Evolutionary conservation across 78 protist genomes (phyloP).

Genomic region (Monocercomonoides exilis): DNA sequence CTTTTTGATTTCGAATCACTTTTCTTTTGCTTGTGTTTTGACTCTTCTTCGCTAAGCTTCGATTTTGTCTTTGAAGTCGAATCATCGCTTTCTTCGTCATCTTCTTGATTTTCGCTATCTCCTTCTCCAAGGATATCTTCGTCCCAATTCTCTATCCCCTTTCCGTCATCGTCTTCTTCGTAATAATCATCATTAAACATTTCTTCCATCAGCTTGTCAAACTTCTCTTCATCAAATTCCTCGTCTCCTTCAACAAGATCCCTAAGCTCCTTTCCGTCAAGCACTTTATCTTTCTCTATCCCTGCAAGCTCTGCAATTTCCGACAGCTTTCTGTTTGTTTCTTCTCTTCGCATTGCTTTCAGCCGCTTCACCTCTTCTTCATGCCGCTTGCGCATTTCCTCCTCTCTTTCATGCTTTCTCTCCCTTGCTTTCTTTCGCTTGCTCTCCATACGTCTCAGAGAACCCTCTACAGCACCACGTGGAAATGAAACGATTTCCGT

Average conservation of each 20-base stretch:
- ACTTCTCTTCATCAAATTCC: neutral
- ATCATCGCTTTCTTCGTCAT: neutral
- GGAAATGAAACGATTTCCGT: neutral
- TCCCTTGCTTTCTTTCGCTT: neutral
- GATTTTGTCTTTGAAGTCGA: neutral
- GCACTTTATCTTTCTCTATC: neutral
- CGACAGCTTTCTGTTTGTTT: neutral
- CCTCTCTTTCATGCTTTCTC: neutral
- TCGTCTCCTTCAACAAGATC: no score
- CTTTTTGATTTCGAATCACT: no score
- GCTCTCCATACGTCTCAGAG: neutral
- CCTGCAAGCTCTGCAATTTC: neutral
- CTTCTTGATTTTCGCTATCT: neutral
- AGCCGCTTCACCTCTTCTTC: neutral
- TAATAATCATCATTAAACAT: neutral
- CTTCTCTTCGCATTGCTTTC: neutral
- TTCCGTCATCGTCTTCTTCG: neutral
- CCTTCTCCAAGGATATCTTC: neutral
- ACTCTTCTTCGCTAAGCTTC: neutral
- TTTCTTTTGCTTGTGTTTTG: no score
- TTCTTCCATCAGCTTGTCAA: neutral
- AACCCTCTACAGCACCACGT: neutral
- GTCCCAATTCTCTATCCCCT: neutral
- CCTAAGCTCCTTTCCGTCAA: no score
- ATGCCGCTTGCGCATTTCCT: neutral